Evolutionary conservation across 176 grass and related monocot genomes (phyloP).

Genomic region (Eremochloa ophiuroides): DNA sequence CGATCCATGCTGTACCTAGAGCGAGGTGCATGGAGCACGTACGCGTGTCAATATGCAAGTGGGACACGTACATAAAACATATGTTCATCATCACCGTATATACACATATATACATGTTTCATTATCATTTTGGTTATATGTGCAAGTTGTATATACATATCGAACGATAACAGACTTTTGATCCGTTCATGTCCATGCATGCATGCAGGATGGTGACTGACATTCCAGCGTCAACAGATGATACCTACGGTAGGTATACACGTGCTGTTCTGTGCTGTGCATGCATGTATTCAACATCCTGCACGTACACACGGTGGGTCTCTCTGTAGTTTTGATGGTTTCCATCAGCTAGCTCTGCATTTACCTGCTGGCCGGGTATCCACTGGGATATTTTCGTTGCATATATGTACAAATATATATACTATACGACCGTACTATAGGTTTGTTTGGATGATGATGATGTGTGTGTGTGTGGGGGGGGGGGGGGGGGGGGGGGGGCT

Average conservation of each 20-base stretch:
- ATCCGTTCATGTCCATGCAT: constrained; percentile 10
- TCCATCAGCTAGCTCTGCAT: too few species aligned
- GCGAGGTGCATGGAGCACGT: background rate
- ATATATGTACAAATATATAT: too few species aligned
- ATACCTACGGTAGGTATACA: constrained; percentile 48
- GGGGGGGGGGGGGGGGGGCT: too few species aligned
- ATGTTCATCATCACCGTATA: background rate
- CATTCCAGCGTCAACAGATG: constrained; percentile 78
- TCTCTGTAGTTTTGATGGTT: too few species aligned
- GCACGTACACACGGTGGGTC: too few species aligned
- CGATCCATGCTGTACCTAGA: background rate
- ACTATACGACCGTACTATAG: too few species aligned
- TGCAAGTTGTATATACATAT: background rate
- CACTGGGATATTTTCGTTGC: too few species aligned
- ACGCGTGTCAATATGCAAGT: background rate
- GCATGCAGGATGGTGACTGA: constrained; percentile 84
- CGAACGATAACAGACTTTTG: background rate
- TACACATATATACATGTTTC: background rate
- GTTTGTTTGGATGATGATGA: too few species aligned
- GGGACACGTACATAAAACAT: background rate
- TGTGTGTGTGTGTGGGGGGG: too few species aligned
- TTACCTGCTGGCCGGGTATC: too few species aligned
- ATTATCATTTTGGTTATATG: background rate
- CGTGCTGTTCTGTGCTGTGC: too few species aligned
- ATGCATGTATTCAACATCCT: too few species aligned